Evolutionary conservation across 2,329 filamentous ascomycete species (phyloP).

Genomic region (Claviceps digitariae): DNA sequence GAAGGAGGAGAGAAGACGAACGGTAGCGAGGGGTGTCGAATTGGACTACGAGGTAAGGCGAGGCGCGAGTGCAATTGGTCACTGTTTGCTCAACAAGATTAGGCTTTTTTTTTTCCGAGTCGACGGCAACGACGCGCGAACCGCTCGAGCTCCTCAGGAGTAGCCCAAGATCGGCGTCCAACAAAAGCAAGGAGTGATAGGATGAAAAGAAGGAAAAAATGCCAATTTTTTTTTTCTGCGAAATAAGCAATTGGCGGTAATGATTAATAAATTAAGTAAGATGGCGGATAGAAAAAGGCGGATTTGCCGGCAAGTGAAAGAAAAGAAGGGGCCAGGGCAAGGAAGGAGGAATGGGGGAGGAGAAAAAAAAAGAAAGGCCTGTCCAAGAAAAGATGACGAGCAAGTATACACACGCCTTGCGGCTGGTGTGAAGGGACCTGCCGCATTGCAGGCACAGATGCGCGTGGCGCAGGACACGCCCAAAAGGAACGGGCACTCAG

Average conservation of each 20-base stretch:
- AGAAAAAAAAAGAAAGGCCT: conserved; percentile 1
- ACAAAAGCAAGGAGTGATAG: conserved; percentile 22
- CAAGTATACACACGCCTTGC: neutral
- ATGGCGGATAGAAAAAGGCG: conserved; percentile 7
- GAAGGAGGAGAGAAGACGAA: neutral
- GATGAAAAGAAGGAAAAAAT: conserved; percentile 14
- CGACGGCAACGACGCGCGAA: conserved; percentile 1
- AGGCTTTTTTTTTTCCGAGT: conserved; percentile 2
- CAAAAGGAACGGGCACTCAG: neutral
- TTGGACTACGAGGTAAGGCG: neutral
- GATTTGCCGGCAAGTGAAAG: conserved; percentile 10
- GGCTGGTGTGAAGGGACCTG: neutral
- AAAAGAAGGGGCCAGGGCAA: conserved; percentile 8
- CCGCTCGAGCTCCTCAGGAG: neutral
- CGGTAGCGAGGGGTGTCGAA: neutral
- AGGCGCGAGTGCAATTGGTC: neutral
- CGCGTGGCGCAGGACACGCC: neutral
- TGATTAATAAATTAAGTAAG: conserved; percentile 6
- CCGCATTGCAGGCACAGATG: neutral
- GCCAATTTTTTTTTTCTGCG: neutral
- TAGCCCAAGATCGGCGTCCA: conserved; percentile 2
- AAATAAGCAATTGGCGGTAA: neutral
- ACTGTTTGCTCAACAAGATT: conserved; percentile 1
- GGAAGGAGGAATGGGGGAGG: conserved; percentile 7
- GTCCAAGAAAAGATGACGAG: neutral